Evolutionary conservation across 257 asterid species (phyloP).

Genomic region (Jaltomata sinuosa): DNA sequence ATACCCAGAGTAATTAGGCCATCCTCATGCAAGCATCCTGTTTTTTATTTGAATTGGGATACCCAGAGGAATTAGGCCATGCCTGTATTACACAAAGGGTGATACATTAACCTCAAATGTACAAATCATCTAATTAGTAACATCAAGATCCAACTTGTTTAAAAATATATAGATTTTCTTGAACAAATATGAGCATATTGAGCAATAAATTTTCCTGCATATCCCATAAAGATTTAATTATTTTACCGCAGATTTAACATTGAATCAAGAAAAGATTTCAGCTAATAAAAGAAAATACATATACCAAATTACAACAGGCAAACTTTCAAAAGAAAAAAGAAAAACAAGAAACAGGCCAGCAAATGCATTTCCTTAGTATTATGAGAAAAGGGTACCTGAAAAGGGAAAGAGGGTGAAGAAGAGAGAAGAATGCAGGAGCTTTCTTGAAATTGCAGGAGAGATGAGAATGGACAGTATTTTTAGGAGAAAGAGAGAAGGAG

Average conservation of each 20-base stretch:
- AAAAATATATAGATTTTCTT: not conserved
- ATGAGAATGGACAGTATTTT: conserved; percentile 29
- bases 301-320: too few species aligned
- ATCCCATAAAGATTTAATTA: not conserved
- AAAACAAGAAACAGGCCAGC: not conserved
- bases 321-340: not conserved
- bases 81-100: not conserved
- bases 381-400: conserved; percentile 18
- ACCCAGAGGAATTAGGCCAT: not conserved
- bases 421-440: conserved; percentile 10
- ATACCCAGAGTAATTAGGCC: not conserved
- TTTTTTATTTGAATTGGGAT: not conserved
- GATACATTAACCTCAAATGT: not conserved
- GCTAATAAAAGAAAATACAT: not conserved
- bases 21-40: not conserved
- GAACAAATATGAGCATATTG: not conserved
- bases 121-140: not conserved
- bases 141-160: not conserved
- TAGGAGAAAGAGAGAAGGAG: conserved; percentile 16
- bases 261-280: not conserved
- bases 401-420: not conserved
- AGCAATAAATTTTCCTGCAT: not conserved
- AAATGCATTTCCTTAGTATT: not conserved
- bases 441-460: conserved; percentile 33
- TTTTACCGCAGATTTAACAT: too few species aligned